Evolutionary conservation across 2,329 filamentous ascomycete genomes (phyloP).

Genomic region (Orbilia brochopaga): DNA sequence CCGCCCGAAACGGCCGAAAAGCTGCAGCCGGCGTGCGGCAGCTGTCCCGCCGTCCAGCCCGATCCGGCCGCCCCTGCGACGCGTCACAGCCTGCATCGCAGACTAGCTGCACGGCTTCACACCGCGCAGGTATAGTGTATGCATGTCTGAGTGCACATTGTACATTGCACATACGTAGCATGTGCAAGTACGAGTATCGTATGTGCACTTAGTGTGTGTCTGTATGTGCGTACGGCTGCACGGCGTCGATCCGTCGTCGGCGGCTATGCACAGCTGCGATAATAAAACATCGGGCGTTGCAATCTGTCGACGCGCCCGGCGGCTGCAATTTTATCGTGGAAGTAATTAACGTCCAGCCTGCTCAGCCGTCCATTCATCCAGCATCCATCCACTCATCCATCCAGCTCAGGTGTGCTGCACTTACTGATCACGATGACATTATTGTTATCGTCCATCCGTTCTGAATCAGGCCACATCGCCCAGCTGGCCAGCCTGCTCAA

Average conservation of each 20-base stretch:
- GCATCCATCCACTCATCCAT: too few relatives aligned
- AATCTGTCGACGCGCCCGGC: constrained; percentile 9
- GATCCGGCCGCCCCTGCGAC: neutral
- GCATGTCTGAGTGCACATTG: too few relatives aligned
- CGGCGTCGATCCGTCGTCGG: neutral
- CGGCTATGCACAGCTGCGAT: constrained; percentile 2
- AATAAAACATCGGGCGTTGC: neutral
- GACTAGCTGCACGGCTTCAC: too few relatives aligned
- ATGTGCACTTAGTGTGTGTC: too few relatives aligned
- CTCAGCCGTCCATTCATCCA: neutral
- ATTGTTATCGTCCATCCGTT: too few relatives aligned
- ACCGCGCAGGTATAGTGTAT: too few relatives aligned
- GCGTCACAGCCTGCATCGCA: neutral
- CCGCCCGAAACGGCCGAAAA: neutral
- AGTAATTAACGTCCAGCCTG: neutral
- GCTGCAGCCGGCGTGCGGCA: neutral
- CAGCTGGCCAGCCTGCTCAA: neutral
- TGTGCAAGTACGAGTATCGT: too few relatives aligned
- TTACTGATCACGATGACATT: too few relatives aligned
- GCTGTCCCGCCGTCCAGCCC: neutral
- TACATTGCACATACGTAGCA: too few relatives aligned
- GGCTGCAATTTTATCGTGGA: neutral
- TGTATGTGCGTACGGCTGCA: too few relatives aligned
- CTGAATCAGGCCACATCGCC: constrained; percentile 2
- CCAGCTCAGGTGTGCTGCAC: too few relatives aligned